Evolutionary conservation across 1,139 yeast species (phyloP).

Genomic region (Pichia sp.): DNA sequence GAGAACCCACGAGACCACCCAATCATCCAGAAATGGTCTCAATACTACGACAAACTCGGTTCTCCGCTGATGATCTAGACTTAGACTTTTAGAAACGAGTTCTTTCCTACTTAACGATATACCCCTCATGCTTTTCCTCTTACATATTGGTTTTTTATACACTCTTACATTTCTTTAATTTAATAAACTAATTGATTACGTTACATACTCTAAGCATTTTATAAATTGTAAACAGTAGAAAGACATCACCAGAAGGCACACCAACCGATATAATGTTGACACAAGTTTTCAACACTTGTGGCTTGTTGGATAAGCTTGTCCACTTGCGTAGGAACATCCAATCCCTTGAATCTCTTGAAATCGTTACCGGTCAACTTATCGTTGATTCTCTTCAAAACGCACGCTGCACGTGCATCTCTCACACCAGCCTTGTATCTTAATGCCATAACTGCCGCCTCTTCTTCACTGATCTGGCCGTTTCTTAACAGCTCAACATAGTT

Average conservation of each 20-base stretch:
- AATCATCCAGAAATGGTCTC: constrained; percentile 38
- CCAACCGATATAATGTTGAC: constrained; percentile 99
- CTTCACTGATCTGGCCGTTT: constrained; percentile 72
- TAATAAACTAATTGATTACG: too few species aligned
- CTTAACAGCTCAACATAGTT: constrained; percentile 69
- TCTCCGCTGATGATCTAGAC: neutral
- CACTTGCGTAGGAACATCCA: constrained; percentile 88
- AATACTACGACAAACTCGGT: neutral
- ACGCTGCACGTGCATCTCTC: constrained; percentile 87
- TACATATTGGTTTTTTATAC: too few species aligned
- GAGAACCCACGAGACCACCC: constrained; percentile 36
- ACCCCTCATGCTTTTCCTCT: too few species aligned
- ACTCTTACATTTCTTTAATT: too few species aligned
- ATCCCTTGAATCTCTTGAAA: constrained; percentile 65
- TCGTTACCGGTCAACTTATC: constrained; percentile 95
- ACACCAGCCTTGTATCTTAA: constrained; percentile 76
- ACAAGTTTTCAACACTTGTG: constrained; percentile 90
- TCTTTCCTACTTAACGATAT: too few species aligned
- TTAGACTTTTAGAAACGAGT: too few species aligned
- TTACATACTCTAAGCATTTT: too few species aligned
- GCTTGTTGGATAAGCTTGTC: constrained; percentile 95
- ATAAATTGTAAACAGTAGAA: neutral
- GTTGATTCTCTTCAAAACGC: constrained; percentile 86
- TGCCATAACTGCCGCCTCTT: constrained; percentile 69
- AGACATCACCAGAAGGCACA: constrained; percentile 84